Evolutionary conservation across 495 filamentous ascomycete species (phyloP), one percentile per base, ranked within the genome.

Genomic region (Letharia lupina): DNA sequence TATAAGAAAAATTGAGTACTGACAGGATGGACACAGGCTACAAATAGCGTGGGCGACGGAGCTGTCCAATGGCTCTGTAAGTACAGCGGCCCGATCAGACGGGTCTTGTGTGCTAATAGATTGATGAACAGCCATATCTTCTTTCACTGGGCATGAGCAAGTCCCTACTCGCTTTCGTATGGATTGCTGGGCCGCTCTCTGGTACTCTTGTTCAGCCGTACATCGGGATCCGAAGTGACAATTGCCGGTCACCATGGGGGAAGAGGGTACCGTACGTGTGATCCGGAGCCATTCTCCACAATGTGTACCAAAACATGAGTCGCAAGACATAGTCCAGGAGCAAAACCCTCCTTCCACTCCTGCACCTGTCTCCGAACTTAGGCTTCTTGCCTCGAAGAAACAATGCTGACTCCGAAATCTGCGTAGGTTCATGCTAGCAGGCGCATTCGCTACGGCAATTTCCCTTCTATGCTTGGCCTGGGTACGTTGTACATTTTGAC

Each of bases 11-110:
- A 40, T 60, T 28, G 16, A 66, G 35, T 50, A 60, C 60, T 69
- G 50, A 69, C 58, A 8, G 9, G 15, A 37, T 31, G 62, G 57
- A 37, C 33, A 37, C 64, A 85, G 90, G 37, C 79, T 97, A 66
- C 92, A 96, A 75, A 86, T 97, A 72, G 91, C 91, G n/a, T 97
- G 93, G 93, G 89, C 91, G 11, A 91, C 94, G 50, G 91, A 96
- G 73, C 77, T 93, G 62, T 93, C 90, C 60, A 89, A 93, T 77
- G 91, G 90, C 68, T 93, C 91, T 50, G 83, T 85, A 75, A 65
- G 84, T 75, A 35, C 60, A 16, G 3, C 40, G 20, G 13, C 18
- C 9, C 15, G 40, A 31, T 33, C 56, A 52, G 10, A 44, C 4
- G 40, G 4, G 28, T 9, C 20, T 56, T 54, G 41, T 40, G 2